Evolutionary conservation across 768 basidiomycete genomes (phyloP).

Genomic region (Pleurotus ostreatus): DNA sequence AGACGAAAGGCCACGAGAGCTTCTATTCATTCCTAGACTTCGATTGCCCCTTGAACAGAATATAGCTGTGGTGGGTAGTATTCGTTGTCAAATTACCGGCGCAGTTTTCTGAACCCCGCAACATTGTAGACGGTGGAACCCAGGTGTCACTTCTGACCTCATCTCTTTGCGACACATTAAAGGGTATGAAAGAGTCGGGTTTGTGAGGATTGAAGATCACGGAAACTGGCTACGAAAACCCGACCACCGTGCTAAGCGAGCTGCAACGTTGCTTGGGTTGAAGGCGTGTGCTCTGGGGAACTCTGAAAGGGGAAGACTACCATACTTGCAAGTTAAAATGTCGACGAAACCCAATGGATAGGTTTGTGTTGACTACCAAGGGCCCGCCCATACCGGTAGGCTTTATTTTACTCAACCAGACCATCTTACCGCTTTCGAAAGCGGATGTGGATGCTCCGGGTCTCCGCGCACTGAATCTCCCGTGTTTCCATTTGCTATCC

Average conservation of each 20-base stretch:
- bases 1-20: constrained; percentile 44
- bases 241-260: constrained; percentile 79
- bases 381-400: too few species aligned
- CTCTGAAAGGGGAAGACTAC: constrained; percentile 16
- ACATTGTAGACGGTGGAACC: constrained; percentile 78
- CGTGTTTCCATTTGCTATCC: too few species aligned
- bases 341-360: too few species aligned
- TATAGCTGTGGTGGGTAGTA: constrained; percentile 78
- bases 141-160: constrained; percentile 81
- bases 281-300: constrained; percentile 73
- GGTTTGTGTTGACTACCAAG: too few species aligned
- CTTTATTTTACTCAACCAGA: too few species aligned
- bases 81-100: constrained; percentile 1
- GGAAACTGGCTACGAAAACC: constrained; percentile 68
- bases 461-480: too few species aligned
- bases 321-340: too few species aligned
- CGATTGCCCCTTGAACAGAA: constrained; percentile 65
- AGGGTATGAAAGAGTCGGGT: constrained; percentile 80
- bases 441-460: too few species aligned
- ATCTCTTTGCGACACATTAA: constrained; percentile 69
- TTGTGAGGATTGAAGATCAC: constrained; percentile 92
- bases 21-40: constrained; percentile 81
- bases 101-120: neutral
- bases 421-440: too few species aligned
- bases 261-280: constrained; percentile 66